phyloP scores from a whole-genome alignment of 345 rosid genomes.

The Brassica rapa region DNA sequence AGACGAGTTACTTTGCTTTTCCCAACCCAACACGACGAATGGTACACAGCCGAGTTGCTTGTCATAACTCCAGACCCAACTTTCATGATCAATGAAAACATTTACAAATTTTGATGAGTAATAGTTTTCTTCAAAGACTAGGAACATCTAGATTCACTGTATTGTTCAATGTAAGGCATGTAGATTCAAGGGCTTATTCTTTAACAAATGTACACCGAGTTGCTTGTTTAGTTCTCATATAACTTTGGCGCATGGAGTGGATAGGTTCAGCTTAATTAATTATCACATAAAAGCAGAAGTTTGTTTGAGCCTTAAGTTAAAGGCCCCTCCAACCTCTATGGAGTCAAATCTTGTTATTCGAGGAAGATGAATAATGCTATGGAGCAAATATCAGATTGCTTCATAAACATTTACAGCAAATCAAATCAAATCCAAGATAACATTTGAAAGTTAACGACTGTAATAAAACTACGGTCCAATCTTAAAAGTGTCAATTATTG shows the following conservation, averaged over 20 bases:
- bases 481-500: neutral
- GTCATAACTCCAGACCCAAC: too few species aligned
- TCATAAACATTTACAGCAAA: neutral
- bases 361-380: neutral
- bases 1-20: too few species aligned
- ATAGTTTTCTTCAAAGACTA: constrained; percentile 59
- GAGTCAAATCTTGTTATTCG: neutral
- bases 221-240: neutral
- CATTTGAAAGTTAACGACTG: neutral
- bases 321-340: neutral
- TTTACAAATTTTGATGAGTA: constrained; percentile 67
- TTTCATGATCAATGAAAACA: neutral
- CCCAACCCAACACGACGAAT: too few species aligned
- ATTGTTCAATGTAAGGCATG: neutral
- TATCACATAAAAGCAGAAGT: constrained; percentile 34
- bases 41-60: too few species aligned
- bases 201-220: too few species aligned
- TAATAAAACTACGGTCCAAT: neutral
- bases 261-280: neutral
- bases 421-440: neutral
- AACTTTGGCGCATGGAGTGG: neutral
- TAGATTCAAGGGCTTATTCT: neutral
- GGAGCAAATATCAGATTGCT: neutral
- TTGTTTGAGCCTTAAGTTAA: neutral
- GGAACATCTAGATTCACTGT: constrained; percentile 36